Evolutionary conservation across 148 eudicot species (phyloP).

Genomic region (Oxyria digyna): DNA sequence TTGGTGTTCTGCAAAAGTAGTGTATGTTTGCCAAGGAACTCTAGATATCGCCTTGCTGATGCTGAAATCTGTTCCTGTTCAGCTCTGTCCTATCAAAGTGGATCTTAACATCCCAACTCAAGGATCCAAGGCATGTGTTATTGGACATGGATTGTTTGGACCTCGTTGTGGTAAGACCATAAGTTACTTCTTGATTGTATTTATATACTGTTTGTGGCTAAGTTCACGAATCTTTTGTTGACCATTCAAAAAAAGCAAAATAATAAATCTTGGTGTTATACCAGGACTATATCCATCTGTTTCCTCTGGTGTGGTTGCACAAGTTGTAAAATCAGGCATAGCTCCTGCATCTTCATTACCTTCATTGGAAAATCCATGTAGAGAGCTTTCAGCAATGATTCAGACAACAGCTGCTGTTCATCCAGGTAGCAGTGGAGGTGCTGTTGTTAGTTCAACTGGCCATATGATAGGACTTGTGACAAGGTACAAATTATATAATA

Average conservation of each 20-base stretch:
- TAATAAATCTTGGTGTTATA: slow-evolving; percentile 2
- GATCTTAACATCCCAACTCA: slow-evolving; percentile 52
- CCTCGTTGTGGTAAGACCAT: slow-evolving; percentile 64
- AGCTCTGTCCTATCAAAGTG: slow-evolving; percentile 46
- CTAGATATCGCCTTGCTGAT: slow-evolving; percentile 71
- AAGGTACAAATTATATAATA: slow-evolving; percentile 36
- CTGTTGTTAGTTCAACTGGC: slow-evolving; percentile 67
- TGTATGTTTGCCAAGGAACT: slow-evolving; percentile 77
- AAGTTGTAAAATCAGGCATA: slow-evolving; percentile 58
- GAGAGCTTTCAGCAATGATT: slow-evolving; percentile 65
- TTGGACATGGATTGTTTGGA: slow-evolving; percentile 93
- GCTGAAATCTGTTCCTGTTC: slow-evolving; percentile 56
- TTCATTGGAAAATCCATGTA: slow-evolving; percentile 7
- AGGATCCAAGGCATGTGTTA: slow-evolving; percentile 73
- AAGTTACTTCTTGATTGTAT: background rate
- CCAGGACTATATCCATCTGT: slow-evolving; percentile 74
- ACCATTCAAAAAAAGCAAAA: background rate
- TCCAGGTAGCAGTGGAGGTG: slow-evolving; percentile 98
- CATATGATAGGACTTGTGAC: slow-evolving; percentile 90
- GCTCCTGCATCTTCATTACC: slow-evolving; percentile 12
- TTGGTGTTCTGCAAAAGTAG: slow-evolving; percentile 72
- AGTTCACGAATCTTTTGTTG: background rate
- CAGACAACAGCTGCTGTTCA: slow-evolving; percentile 98
- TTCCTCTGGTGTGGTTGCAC: slow-evolving; percentile 69
- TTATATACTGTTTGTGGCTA: background rate